These are phyloP conservation scores for Astragalus membranaceus DNA, from an alignment of 306 rosid genomes.

Conservation along the genomic window DNA sequence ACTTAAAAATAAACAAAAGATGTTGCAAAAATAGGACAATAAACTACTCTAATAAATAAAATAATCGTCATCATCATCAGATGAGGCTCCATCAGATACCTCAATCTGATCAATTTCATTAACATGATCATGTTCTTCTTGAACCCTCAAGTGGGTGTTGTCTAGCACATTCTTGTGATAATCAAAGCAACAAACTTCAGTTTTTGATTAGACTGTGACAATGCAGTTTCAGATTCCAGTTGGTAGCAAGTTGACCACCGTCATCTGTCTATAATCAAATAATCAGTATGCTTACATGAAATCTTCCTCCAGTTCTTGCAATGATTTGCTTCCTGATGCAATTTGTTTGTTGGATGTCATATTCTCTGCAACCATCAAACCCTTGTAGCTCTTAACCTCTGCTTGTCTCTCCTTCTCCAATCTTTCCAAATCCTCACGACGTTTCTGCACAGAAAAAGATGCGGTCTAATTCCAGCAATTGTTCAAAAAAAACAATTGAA, in stretches of 20 bases:
- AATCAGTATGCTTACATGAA: constrained; percentile 66
- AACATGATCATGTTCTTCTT: too few species aligned
- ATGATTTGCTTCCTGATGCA: constrained; percentile 71
- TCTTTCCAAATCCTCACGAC: constrained; percentile 84
- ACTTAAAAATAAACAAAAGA: too few species aligned
- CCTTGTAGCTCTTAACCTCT: constrained; percentile 90
- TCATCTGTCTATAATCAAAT: constrained; percentile 23
- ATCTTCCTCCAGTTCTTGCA: constrained; percentile 95
- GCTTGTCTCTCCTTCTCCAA: constrained; percentile 84
- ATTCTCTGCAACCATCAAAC: constrained; percentile 87
- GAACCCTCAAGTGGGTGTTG: too few species aligned
- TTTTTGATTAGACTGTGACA: constrained; percentile 11
- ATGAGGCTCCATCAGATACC: too few species aligned
- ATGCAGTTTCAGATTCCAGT: constrained; percentile 22
- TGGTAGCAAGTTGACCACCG: constrained; percentile 23
- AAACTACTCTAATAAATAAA: too few species aligned
- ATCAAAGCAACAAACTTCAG: constrained; percentile 8
- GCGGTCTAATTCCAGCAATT: not conserved
- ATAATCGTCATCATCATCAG: too few species aligned
- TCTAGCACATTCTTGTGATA: not conserved
- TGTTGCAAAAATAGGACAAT: too few species aligned
- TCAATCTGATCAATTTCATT: too few species aligned
- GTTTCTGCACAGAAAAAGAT: constrained; percentile 50
- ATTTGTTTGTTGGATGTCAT: constrained; percentile 90
- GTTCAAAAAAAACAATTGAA: constrained; percentile 2